phyloP scores from a whole-genome alignment of 805 yeast species.

The Brettanomyces sp. region DNA sequence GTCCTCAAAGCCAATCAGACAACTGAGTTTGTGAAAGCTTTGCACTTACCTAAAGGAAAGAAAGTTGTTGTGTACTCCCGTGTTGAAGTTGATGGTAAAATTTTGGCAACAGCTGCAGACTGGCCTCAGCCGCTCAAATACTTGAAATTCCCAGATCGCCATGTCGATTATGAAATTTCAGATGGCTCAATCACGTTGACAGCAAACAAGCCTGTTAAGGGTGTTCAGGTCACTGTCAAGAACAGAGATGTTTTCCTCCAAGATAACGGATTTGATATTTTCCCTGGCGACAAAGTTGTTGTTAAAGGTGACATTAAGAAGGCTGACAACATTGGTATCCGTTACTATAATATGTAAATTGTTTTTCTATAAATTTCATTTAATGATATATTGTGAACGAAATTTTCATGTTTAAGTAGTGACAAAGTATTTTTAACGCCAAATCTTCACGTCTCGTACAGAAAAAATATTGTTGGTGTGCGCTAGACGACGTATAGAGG shows the following conservation, averaged over 20 bases:
- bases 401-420: too few relatives aligned
- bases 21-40: slow-evolving; percentile 7
- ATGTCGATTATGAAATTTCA: background rate
- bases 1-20: slow-evolving; percentile 2
- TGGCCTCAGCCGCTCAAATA: slow-evolving; percentile 46
- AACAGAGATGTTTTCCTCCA: slow-evolving; percentile 19
- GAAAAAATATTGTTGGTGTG: too few relatives aligned
- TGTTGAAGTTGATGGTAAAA: background rate
- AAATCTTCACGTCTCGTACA: too few relatives aligned
- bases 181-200: slow-evolving; percentile 23
- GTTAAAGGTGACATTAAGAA: slow-evolving; percentile 3
- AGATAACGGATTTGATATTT: slow-evolving; percentile 41
- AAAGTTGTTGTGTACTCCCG: slow-evolving; percentile 8
- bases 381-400: too few relatives aligned
- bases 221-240: slow-evolving; percentile 27
- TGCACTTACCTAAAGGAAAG: slow-evolving; percentile 4
- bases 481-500: too few relatives aligned
- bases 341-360: slow-evolving; percentile 2
- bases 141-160: slow-evolving; percentile 22
- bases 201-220: slow-evolving; percentile 38
- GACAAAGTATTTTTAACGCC: too few relatives aligned
- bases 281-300: slow-evolving; percentile 25
- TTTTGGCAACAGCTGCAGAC: slow-evolving; percentile 4
- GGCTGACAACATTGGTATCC: slow-evolving; percentile 1
- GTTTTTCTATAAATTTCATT: too few relatives aligned